These are phyloP conservation scores for Serendipita sp. DNA, from an alignment of 768 basidiomycete species.

Conservation along the genomic window DNA sequence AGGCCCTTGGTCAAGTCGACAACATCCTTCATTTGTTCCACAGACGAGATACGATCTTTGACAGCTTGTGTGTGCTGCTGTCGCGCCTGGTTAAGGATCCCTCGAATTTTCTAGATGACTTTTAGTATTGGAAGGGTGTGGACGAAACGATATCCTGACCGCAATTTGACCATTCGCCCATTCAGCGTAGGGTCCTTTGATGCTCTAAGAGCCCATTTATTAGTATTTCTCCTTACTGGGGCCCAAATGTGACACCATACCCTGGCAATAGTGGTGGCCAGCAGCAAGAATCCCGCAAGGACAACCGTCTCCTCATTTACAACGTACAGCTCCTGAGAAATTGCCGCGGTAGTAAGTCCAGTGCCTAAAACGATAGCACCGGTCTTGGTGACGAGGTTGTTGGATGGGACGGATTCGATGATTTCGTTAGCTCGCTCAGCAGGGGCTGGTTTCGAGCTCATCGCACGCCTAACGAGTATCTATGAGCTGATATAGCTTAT, in stretches of 20 bases:
- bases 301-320: slow-evolving; percentile 93
- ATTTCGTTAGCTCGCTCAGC: slow-evolving; percentile 79
- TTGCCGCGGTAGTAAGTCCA: slow-evolving; percentile 75
- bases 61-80: slow-evolving; percentile 86
- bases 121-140: neutral
- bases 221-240: neutral
- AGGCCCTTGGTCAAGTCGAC: slow-evolving; percentile 79
- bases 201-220: slow-evolving; percentile 28
- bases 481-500: neutral
- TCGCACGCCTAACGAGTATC: neutral
- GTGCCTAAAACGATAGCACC: slow-evolving; percentile 84
- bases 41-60: slow-evolving; percentile 79
- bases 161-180: slow-evolving; percentile 86
- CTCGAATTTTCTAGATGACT: slow-evolving; percentile 42
- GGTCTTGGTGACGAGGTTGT: slow-evolving; percentile 85
- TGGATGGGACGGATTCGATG: slow-evolving; percentile 74
- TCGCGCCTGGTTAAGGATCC: slow-evolving; percentile 65
- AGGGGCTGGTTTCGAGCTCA: slow-evolving; percentile 38
- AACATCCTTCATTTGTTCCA: slow-evolving; percentile 91
- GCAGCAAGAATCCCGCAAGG: slow-evolving; percentile 65
- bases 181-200: slow-evolving; percentile 75
- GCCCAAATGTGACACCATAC: slow-evolving; percentile 24
- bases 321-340: slow-evolving; percentile 94
- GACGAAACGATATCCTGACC: slow-evolving; percentile 14
- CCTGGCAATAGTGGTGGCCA: slow-evolving; percentile 70